phyloP scores from a whole-genome alignment of 257 asterid genomes.

The Gentiana dahurica region DNA sequence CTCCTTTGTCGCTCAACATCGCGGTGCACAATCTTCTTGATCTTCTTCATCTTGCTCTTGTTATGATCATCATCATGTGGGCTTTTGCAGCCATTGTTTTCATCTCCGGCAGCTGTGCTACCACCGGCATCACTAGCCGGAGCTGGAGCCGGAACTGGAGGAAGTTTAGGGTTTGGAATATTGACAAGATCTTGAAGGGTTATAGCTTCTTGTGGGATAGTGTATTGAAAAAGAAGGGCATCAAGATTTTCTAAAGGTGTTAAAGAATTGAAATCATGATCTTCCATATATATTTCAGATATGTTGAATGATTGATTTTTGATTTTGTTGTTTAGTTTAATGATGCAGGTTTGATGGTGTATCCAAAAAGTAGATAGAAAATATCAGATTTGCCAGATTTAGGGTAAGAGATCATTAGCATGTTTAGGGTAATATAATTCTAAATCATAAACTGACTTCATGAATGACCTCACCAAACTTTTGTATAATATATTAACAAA shows the following conservation, averaged over 20 bases:
- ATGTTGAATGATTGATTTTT: too few species aligned
- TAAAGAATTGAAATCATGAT: conserved; percentile 1
- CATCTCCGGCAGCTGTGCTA: too few species aligned
- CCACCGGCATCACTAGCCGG: background rate
- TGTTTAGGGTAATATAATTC: too few species aligned
- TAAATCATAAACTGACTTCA: too few species aligned
- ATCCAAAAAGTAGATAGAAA: too few species aligned
- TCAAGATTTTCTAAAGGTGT: conserved; percentile 11
- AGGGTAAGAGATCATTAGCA: too few species aligned
- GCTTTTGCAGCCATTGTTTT: background rate
- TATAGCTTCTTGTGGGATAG: conserved; percentile 7
- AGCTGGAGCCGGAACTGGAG: background rate
- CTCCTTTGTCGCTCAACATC: conserved; percentile 34
- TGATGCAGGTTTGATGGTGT: too few species aligned
- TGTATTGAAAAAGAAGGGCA: conserved; percentile 2
- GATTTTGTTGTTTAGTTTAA: too few species aligned
- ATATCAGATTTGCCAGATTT: too few species aligned
- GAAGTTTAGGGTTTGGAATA: conserved; percentile 1
- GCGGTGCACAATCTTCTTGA: conserved; percentile 18
- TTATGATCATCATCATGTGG: background rate
- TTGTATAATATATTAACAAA: too few species aligned
- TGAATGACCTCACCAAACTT: too few species aligned
- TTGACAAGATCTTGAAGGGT: conserved; percentile 13
- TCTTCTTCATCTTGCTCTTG: background rate
- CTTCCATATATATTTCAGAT: conserved; percentile 6